Base-by-base conservation (phyloP, 768 basidiomycete genomes). In the Suillus decipiens region DNA sequence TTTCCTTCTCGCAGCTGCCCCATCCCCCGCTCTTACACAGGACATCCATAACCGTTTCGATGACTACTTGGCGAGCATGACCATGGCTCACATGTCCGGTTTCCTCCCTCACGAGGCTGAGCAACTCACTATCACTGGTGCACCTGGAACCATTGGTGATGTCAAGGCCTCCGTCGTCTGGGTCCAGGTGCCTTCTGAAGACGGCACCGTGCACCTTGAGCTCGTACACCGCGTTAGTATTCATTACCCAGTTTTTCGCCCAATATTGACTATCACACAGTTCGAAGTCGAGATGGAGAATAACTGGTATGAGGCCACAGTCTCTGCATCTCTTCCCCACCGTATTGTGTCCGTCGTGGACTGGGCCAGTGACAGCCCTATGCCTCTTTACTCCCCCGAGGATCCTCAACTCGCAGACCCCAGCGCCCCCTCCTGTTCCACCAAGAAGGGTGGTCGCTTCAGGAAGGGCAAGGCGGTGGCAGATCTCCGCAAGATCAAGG, bases 251-350 rank as follows among this genome's bases (percentile, higher is more conserved):
- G 4, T 9, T 33, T 6, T 28, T 34, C 5, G 5, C 54, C 64
- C 70, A n/a, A 68, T 12, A 17, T 36, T 55, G 5, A 22, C 11
- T 5, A 19, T 19, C 17, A 10, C 51, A 19, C 62, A 90, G 87
- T 90, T 95, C 70, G 93, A 95, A 72, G 90, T 96, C 51, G 91
- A 95, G 82, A 93, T 96, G 90, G 72, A 88, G 71, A 89, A 97
- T 77, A 98, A 95, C 77, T 96, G 93, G 93, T 99, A 99, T 69
- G 95, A 98, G 75, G 86, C 94, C 4, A 84, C 92, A 24, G 89
- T 99, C 47, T 88, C 91, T 12, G 87, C 86, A 1, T 73, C 78
- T 34, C 75, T 82, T n/a, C 91, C 93, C 31, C 89, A 94, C 72
- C 83, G 87, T 64, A 88, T 95, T 67, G 78, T 98, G 70, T 88